Conservation (phyloP, 257 asterid genomes). For the Paulownia fortunei region DNA sequence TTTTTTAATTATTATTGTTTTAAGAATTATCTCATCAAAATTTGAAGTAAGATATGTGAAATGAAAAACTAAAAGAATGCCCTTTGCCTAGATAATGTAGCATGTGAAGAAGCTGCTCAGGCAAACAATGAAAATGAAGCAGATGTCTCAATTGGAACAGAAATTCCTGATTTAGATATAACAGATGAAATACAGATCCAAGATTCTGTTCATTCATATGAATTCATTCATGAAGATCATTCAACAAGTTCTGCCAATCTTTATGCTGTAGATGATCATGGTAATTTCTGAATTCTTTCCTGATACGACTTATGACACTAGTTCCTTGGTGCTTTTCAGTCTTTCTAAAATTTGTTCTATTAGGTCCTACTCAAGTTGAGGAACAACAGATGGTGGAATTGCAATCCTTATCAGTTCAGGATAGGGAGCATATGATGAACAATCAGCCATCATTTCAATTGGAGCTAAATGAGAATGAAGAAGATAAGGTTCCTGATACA, state of each 20-base stretch:
- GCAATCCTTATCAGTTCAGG: constrained; percentile 46
- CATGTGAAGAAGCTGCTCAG: constrained; percentile 58
- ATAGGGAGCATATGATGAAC: constrained; percentile 35
- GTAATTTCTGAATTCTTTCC: constrained; percentile 46
- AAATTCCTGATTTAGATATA: constrained; percentile 85
- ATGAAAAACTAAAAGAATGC: constrained; percentile 23
- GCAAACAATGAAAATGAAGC: constrained; percentile 74
- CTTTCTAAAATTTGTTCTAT: constrained; percentile 21
- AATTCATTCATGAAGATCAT: constrained; percentile 47
- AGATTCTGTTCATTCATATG: constrained; percentile 40
- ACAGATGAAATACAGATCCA: constrained; percentile 62
- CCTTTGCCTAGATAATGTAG: constrained; percentile 45
- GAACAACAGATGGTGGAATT: constrained; percentile 50
- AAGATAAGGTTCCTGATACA: constrained; percentile 80
- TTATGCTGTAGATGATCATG: constrained; percentile 40
- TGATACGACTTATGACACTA: not conserved
- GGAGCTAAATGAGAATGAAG: constrained; percentile 62
- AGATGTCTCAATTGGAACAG: constrained; percentile 94
- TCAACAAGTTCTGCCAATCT: constrained; percentile 42
- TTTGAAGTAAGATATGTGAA: constrained; percentile 5
- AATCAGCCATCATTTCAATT: constrained; percentile 35
- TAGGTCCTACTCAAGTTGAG: constrained; percentile 50
- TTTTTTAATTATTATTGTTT: not conserved
- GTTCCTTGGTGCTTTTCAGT: not conserved
- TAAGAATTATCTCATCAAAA: constrained; percentile 4